Conservation (phyloP, 148 eudicot species). For the Cornus florida region DNA sequence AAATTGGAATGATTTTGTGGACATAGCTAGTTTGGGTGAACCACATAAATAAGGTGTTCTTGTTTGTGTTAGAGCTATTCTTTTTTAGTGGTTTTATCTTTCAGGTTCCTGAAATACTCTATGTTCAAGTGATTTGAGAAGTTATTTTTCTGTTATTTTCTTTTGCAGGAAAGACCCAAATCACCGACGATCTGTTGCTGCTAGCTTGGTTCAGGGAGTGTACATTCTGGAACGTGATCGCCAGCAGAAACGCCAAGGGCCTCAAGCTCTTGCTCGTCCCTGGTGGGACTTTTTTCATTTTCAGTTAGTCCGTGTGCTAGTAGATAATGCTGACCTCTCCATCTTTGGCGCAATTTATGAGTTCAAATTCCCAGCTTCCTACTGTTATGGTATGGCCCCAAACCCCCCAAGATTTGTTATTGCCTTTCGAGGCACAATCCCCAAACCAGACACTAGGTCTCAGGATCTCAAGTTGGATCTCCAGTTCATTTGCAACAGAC, state of each 20-base stretch:
- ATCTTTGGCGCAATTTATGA: constrained; percentile 63
- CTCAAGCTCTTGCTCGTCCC: constrained; percentile 58
- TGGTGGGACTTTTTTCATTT: constrained; percentile 80
- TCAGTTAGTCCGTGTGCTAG: constrained; percentile 36
- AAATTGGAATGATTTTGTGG: no score
- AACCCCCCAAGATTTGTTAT: constrained; percentile 51
- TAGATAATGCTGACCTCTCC: constrained; percentile 53
- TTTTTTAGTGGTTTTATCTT: not conserved
- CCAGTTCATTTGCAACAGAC: constrained; percentile 37
- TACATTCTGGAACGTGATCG: constrained; percentile 73
- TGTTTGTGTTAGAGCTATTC: not conserved
- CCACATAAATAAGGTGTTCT: no score
- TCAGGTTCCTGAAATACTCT: not conserved
- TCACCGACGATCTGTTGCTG: constrained; percentile 61
- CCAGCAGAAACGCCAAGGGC: constrained; percentile 43
- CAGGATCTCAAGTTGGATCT: constrained; percentile 58
- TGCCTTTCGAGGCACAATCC: constrained; percentile 74
- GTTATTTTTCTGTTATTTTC: not conserved
- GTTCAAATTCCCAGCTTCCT: constrained; percentile 29
- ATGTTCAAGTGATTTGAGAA: not conserved
- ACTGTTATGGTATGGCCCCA: constrained; percentile 12
- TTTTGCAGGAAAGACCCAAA: constrained; percentile 44
- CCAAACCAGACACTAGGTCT: constrained; percentile 34
- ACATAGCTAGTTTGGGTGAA: no score
- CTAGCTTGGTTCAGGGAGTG: constrained; percentile 78